Evolutionary conservation across 495 filamentous ascomycete genomes (phyloP).

Genomic region (Monascus purpureus): DNA sequence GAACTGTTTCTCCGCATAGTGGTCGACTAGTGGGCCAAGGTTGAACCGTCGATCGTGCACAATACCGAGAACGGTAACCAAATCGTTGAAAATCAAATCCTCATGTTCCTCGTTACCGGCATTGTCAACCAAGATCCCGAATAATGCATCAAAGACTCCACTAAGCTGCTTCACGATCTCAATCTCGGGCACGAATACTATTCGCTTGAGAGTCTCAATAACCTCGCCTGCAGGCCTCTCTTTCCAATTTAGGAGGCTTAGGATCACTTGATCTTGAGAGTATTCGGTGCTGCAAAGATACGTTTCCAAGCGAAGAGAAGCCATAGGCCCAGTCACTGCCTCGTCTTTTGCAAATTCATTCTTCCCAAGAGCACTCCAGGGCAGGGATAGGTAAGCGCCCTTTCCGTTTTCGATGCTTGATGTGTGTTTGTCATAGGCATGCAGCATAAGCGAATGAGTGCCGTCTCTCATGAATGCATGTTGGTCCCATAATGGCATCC

Average conservation of each 20-base stretch:
- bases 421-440: slow-evolving; percentile 83
- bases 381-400: slow-evolving; percentile 73
- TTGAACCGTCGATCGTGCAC: slow-evolving; percentile 92
- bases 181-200: slow-evolving; percentile 91
- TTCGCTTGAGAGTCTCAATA: slow-evolving; percentile 56
- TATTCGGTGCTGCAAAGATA: slow-evolving; percentile 93
- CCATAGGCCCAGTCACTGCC: slow-evolving; percentile 56
- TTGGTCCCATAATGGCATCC: slow-evolving; percentile 88
- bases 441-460: slow-evolving; percentile 63
- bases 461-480: slow-evolving; percentile 87
- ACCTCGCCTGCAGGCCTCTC: slow-evolving; percentile 56
- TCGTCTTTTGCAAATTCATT: slow-evolving; percentile 57
- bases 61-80: slow-evolving; percentile 83
- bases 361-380: slow-evolving; percentile 57
- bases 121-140: slow-evolving; percentile 79
- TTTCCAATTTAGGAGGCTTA: slow-evolving; percentile 77
- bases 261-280: slow-evolving; percentile 80
- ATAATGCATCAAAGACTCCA: slow-evolving; percentile 85
- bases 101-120: slow-evolving; percentile 82
- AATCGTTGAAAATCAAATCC: slow-evolving; percentile 78
- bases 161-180: slow-evolving; percentile 89
- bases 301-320: slow-evolving; percentile 65
- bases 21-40: slow-evolving; percentile 74
- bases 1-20: slow-evolving; percentile 79
- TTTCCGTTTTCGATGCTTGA: slow-evolving; percentile 42